These are phyloP conservation scores for Ustilago trichophora DNA, from an alignment of 1,284 basidiomycete genomes.

Conservation along the genomic window DNA sequence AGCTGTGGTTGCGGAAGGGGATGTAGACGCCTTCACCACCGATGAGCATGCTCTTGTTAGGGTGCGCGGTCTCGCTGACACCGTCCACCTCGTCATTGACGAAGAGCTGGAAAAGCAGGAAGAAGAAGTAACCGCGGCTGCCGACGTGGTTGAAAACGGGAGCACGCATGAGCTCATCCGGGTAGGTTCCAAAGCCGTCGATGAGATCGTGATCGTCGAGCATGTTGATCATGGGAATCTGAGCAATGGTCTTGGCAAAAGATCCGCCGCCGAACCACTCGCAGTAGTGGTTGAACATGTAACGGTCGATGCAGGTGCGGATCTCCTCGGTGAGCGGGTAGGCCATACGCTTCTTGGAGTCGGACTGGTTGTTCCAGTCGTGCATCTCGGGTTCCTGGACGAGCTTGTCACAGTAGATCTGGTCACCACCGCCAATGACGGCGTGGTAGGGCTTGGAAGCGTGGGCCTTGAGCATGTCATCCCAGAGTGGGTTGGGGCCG, in stretches of 20 bases:
- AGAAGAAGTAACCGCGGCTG: conserved; percentile 59
- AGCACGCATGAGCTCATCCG: conserved; percentile 59
- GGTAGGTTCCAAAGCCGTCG: conserved; percentile 86
- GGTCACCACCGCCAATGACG: conserved; percentile 76
- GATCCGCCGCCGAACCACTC: conserved; percentile 82
- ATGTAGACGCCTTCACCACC: conserved; percentile 59
- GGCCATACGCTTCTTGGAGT: conserved; percentile 74
- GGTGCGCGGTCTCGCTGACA: conserved; percentile 36
- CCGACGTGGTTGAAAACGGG: conserved; percentile 62
- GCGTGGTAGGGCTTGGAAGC: conserved; percentile 82
- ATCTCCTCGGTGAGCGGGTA: conserved; percentile 80
- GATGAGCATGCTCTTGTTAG: conserved; percentile 54
- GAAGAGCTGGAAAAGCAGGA: conserved; percentile 65
- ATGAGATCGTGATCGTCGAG: conserved; percentile 77
- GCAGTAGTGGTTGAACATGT: conserved; percentile 79
- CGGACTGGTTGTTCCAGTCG: conserved; percentile 79
- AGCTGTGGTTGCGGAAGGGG: conserved; percentile 58
- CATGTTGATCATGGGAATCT: conserved; percentile 78
- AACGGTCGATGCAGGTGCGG: conserved; percentile 79
- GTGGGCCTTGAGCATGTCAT: conserved; percentile 85
- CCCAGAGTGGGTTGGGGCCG: conserved; percentile 77
- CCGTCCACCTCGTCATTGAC: conserved; percentile 59
- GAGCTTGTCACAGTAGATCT: conserved; percentile 59
- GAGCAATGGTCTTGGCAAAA: conserved; percentile 88
- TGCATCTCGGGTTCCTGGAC: conserved; percentile 70